Base-by-base conservation (phyloP, 2,329 filamentous ascomycete genomes). In the Alternaria postmessia region DNA sequence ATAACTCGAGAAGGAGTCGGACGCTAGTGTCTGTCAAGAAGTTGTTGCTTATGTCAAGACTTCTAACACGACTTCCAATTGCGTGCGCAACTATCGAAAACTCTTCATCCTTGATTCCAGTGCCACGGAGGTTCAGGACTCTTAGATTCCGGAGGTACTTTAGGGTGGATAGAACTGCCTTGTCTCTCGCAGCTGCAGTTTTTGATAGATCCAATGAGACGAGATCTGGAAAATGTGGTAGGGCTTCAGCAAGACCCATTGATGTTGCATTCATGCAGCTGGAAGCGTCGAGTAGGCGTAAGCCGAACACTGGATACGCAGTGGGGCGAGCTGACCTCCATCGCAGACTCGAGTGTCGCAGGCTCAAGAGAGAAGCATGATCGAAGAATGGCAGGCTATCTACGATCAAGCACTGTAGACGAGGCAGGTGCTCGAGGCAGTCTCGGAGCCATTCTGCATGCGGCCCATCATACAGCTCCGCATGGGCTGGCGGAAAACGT, bases 351-450 rank as follows among this genome's bases (percentile, higher is more conserved):
- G 72, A 62, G 54, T 76, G 70, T 53, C 78, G 81, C 55, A 88
- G 69, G 3, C 82, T 84, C 57, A 82, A 76, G 54, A 89, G 80
- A 18, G 85, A 81, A 61, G 83, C 82, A 70, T 89, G 86, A 57
- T 89, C 87, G 67, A 89, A 88, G 70, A 88, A 88, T 0, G 86
- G 85, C 48, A 89, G 74, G 30, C 81, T 82, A 16, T 85, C 83
- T 11, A 89, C 86, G 59, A 88, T 82, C 49, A 89, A 75, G 1
- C 84, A 86, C 65, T 89, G 87, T 16, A 89, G 76, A 53, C 83
- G 82, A 3, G 87, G 87, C 20, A 89, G 77, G 54, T 80, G 82
- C 54, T 87, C 85, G 22, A 89, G 79, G 5, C 88, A 80, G 59
- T 88, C 86, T 49, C 83, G 80, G 38, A 89, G 75, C 87, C 87